Base-by-base conservation (phyloP, 495 filamentous ascomycete genomes). In the Hypoxylon subgilvum region DNA sequence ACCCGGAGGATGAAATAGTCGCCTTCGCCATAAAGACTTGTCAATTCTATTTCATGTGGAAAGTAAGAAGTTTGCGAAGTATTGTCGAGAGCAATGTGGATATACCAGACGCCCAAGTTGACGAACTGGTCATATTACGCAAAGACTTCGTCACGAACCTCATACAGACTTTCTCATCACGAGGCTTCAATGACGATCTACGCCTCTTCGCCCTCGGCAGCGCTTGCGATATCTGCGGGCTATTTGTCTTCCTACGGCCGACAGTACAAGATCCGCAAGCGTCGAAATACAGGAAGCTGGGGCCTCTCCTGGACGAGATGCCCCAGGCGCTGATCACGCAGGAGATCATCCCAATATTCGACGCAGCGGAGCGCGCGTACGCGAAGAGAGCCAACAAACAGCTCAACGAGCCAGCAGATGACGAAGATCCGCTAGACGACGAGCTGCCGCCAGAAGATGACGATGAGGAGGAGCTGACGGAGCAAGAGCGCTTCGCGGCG, bases 41-140 rank as follows among this genome's bases (percentile, higher is more conserved):
- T 17, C 74, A 92, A 18, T 90, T 92, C 75, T 97, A 96, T 74
- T 94, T 96, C 71, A 89, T 96, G 86, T 98, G 94, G 94, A 92
- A 92, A 59, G 80, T 90, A 6, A 84, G 85, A 38, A 69, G 70
- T 31, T 61, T 84, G 35, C 61, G 69, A 18, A 66, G 67, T 16
- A 40, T 67, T 5, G 68, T 86, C 17, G 70, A 74, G 21, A 66
- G 68, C 8, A 57, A 70, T 22, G 64, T 75, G 7, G 77, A 74
- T 19, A 77, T 85, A 18, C 40, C 77, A 1, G 72, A 78, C 22
- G 58, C 67, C 6, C 78, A 84, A 8, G 66, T 87, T 40, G 82
- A 88, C 52, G 66, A 75, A 51, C 65, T 95, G 55, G 78, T 83
- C 38, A 66, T 83, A 47, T 66, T 84, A 63, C 79, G 82, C 19